Base-by-base conservation (phyloP, 2,329 filamentous ascomycete species). In the Neofusicoccum cordaticola region DNA sequence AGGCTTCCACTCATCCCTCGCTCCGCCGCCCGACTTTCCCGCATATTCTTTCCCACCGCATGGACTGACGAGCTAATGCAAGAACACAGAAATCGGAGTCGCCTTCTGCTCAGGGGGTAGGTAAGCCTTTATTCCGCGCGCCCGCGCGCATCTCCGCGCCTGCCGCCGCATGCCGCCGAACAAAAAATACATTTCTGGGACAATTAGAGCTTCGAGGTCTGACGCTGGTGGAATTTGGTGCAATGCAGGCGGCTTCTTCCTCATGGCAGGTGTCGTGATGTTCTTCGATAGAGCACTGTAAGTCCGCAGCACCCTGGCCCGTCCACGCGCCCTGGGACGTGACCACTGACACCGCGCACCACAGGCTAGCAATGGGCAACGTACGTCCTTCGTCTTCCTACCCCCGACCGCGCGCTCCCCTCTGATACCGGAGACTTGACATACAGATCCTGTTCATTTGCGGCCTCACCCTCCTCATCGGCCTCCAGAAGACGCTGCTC, bases 261-360 rank as follows among this genome's bases (percentile, higher is more conserved):
- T 99, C 65, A 86, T 97, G 75, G 91, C 92, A 74, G 95, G 95
- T 67, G 92, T 99, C 9, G 85, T 99, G 80, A 86, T 99, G 80
- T 98, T 99, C 83, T 99, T 99, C 82, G 95, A 99, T 80, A 88
- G 95, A 69, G 92, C 95, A 73, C 93, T 98, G 92, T 94, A 83
- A 74, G 88, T 83, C 4, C 17, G 4, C 58, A 9, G 44, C 60
- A 31, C 31, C 41, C 35, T 19, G 37, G 57, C 50, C 37, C 47
- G 22, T 31, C 27, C 57, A n/a, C 42, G 15, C n/a, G 9, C 50
- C 2, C 4, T 19, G 41, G 22, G 11, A 45, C 13, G 34, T 45
- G 63, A 61, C 8, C 12, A 52, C 66, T 71, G 66, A 71, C 66
- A 50, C 31, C 66, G 27, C 27, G 37, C 22, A 44, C 7, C 2